Percentiles rank a stretch among this genome's conserved stretches.
Evolutionary conservation across 2,329 filamentous ascomycete species (phyloP).

Genomic region (Coniochaeta sp.): DNA sequence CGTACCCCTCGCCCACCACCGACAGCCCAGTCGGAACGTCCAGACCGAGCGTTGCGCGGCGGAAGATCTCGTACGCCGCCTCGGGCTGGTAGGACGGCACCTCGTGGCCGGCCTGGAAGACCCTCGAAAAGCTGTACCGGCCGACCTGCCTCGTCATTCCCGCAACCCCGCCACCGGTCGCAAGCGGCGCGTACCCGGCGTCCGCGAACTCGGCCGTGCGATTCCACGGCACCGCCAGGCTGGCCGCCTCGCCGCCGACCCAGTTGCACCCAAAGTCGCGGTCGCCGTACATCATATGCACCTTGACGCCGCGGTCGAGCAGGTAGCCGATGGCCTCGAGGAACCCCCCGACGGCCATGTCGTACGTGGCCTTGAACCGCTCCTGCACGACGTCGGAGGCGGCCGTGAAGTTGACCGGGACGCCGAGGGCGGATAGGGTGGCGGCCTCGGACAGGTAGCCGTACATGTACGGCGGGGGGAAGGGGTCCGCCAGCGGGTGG

Average conservation of each 20-base stretch:
- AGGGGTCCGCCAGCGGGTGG: slow-evolving; percentile 40
- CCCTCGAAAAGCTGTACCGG: slow-evolving; percentile 53
- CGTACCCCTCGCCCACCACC: slow-evolving; percentile 6
- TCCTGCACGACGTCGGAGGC: slow-evolving; percentile 31
- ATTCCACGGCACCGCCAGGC: slow-evolving; percentile 38
- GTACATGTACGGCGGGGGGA: slow-evolving; percentile 42
- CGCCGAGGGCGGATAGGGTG: slow-evolving; percentile 50
- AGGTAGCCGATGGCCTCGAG: slow-evolving; percentile 42
- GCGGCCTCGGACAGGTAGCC: slow-evolving; percentile 50
- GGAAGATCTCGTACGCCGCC: slow-evolving; percentile 38
- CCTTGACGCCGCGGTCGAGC: slow-evolving; percentile 49
- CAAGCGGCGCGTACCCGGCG: slow-evolving; percentile 57
- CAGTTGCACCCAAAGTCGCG: slow-evolving; percentile 51
- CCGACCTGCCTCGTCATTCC: slow-evolving; percentile 61
- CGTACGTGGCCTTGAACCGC: slow-evolving; percentile 31
- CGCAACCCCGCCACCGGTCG: slow-evolving; percentile 39
- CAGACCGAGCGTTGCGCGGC: slow-evolving; percentile 26
- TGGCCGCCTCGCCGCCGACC: slow-evolving; percentile 47
- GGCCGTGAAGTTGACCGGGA: slow-evolving; percentile 50
- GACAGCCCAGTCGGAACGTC: slow-evolving; percentile 10
- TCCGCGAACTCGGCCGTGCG: slow-evolving; percentile 32
- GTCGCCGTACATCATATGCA: slow-evolving; percentile 51
- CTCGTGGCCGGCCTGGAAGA: slow-evolving; percentile 52
- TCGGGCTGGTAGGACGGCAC: slow-evolving; percentile 43
- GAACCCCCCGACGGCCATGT: slow-evolving; percentile 24